Conservation (phyloP, 2,329 filamentous ascomycete genomes). For the Arthrobotrys conoides region DNA sequence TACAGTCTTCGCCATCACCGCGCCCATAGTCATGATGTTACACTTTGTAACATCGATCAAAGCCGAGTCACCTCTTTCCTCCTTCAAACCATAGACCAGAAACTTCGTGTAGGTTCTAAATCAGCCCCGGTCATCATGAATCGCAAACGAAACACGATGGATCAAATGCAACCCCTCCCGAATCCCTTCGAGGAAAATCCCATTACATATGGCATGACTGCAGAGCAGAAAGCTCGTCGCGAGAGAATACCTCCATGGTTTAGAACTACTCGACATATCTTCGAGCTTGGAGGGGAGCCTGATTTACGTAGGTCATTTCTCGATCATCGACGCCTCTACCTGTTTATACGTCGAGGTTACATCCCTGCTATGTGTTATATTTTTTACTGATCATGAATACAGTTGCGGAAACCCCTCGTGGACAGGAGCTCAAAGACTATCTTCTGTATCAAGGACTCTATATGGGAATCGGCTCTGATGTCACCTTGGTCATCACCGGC, state of each 20-base stretch:
- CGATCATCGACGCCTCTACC: no score
- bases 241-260: slow-evolving; percentile 1
- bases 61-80: neutral
- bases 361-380: neutral
- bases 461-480: slow-evolving; percentile 34
- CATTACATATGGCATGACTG: neutral
- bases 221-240: neutral
- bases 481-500: slow-evolving; percentile 33
- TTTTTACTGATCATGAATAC: neutral
- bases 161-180: neutral
- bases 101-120: slow-evolving; percentile 4
- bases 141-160: neutral
- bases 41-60: neutral
- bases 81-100: neutral
- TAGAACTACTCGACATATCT: slow-evolving; percentile 1
- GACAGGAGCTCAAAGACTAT: slow-evolving; percentile 48
- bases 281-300: slow-evolving; percentile 14
- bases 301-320: slow-evolving; percentile 4
- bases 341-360: neutral
- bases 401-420: slow-evolving; percentile 9
- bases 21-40: neutral
- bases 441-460: slow-evolving; percentile 45
- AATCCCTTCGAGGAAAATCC: neutral
- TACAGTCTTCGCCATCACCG: slow-evolving; percentile 1
- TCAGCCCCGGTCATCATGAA: slow-evolving; percentile 13